Percentiles rank a stretch among this genome's conserved stretches.
These are phyloP conservation scores for Nemania sp. DNA, from an alignment of 2,329 filamentous ascomycete genomes.

Conservation along the genomic window DNA sequence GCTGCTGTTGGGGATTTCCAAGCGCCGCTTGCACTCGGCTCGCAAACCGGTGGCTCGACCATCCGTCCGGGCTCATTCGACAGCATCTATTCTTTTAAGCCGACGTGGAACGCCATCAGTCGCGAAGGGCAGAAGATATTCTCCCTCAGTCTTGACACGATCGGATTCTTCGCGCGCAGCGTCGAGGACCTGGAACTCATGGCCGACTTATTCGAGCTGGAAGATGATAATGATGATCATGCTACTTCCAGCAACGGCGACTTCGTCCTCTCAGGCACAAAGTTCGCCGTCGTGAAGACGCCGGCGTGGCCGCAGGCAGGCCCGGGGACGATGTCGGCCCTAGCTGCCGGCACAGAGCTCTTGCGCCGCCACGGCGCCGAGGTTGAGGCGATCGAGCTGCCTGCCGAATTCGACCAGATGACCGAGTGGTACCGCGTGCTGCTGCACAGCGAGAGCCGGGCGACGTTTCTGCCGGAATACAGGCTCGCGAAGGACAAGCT, in stretches of 20 bases:
- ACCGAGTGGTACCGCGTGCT: slow-evolving; percentile 57
- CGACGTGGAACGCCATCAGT: slow-evolving; percentile 66
- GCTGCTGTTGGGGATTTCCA: slow-evolving; percentile 69
- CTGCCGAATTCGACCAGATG: slow-evolving; percentile 51
- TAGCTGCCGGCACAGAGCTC: slow-evolving; percentile 45
- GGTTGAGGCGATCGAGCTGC: slow-evolving; percentile 60
- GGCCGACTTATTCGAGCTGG: slow-evolving; percentile 55
- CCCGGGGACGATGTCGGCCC: slow-evolving; percentile 47
- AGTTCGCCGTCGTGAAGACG: slow-evolving; percentile 59
- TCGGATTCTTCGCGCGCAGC: slow-evolving; percentile 62
- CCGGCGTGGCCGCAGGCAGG: slow-evolving; percentile 54
- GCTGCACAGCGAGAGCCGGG: slow-evolving; percentile 55
- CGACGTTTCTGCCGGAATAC: slow-evolving; percentile 59
- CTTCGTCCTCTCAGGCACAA: slow-evolving; percentile 49
- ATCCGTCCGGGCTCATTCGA: slow-evolving; percentile 68
- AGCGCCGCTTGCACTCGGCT: slow-evolving; percentile 62
- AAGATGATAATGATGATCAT: slow-evolving; percentile 57
- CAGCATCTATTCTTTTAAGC: slow-evolving; percentile 67
- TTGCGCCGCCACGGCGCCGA: slow-evolving; percentile 52
- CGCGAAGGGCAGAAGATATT: slow-evolving; percentile 64
- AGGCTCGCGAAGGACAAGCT: slow-evolving; percentile 51
- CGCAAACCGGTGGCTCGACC: slow-evolving; percentile 67
- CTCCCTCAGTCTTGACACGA: slow-evolving; percentile 62
- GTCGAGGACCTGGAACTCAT: slow-evolving; percentile 62
- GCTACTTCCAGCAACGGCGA: slow-evolving; percentile 28